phyloP scores from a whole-genome alignment of 495 filamentous ascomycete species.

The Penicillium psychrofluorescens region DNA sequence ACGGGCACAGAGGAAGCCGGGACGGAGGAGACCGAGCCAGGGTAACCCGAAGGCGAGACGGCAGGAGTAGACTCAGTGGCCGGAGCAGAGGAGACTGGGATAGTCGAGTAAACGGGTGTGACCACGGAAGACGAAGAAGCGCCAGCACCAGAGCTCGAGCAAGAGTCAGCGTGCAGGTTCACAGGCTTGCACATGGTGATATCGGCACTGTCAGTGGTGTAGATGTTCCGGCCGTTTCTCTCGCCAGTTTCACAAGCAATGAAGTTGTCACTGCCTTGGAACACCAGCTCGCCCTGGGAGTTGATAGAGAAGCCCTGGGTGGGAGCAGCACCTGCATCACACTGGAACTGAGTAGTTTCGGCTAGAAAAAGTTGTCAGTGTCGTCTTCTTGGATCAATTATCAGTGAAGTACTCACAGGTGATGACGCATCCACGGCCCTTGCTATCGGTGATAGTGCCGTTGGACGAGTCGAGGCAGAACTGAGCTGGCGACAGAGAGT shows the following conservation, averaged over 20 bases:
- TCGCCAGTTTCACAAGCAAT: constrained; percentile 48
- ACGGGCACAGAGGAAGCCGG: not conserved
- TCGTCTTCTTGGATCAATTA: too few relatives aligned
- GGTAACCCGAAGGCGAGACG: not conserved
- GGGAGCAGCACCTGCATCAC: constrained; percentile 45
- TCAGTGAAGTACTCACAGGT: constrained; percentile 32
- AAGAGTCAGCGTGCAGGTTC: constrained; percentile 41
- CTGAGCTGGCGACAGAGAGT: constrained; percentile 22
- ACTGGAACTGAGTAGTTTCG: constrained; percentile 57
- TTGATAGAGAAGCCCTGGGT: constrained; percentile 41
- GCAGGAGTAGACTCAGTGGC: not conserved
- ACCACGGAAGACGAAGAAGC: not conserved
- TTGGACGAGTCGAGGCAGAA: constrained; percentile 33
- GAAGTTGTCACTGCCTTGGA: constrained; percentile 37
- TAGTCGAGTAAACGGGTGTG: not conserved
- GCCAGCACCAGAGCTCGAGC: constrained; percentile 22
- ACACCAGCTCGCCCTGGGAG: constrained; percentile 40
- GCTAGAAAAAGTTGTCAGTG: constrained; percentile 20
- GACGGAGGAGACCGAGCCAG: constrained; percentile 1
- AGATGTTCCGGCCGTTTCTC: constrained; percentile 44
- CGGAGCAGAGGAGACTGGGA: not conserved
- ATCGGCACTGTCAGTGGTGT: constrained; percentile 36
- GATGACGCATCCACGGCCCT: constrained; percentile 48
- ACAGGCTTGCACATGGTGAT: constrained; percentile 40
- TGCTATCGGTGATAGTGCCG: constrained; percentile 41